Base-by-base conservation (phyloP, 495 filamentous ascomycete species). In the Xylaria longipes region DNA sequence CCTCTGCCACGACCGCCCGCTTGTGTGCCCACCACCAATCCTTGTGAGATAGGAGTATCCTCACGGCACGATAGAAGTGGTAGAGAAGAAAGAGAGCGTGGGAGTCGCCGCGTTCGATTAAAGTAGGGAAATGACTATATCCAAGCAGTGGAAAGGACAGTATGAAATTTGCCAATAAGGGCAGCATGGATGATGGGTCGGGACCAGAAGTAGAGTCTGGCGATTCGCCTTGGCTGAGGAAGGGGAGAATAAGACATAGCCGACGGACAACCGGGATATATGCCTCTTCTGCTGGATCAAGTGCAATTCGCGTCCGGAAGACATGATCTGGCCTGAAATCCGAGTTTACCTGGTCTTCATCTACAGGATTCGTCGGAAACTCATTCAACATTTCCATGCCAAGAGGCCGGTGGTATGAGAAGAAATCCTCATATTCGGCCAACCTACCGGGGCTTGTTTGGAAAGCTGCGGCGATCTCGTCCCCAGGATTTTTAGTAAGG, bases 11-110 rank as follows among this genome's bases (percentile, higher is more conserved):
- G 56, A 27, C 31, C 7, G 71, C 71, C 46, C 71, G 60, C 57
- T 39, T 63, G 12, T 73, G 71, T 15, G 71, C 71, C 71, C 71
- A 73, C 71, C 71, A 73, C 50, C 54, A 70, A 25, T 65, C 67
- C 4, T 50, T 48, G 11, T 43, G n/a, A 39, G 67, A 68, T 25
- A 73, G 31, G 54, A 73, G 71, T 3, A 73, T 57, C 7, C 67
- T 64, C 1, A 70, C 71, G 29, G 71, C 71, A 45, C 71, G 71
- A 48, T 73, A 73, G 46, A 73, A 73, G 67, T 73, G 71, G 52
- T 70, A 73, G 11, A 73, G 48, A 1, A 73, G 60, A 31, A 73
- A 37, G 20, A 73, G 57, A 17, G 71, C 71, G 46, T 64, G 67
- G 0, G 57, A 15, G 12, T 73, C 71, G 25, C 71, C 35, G 6